Conservation (phyloP, 441 rosid genomes). For the Pelargonium australe region DNA sequence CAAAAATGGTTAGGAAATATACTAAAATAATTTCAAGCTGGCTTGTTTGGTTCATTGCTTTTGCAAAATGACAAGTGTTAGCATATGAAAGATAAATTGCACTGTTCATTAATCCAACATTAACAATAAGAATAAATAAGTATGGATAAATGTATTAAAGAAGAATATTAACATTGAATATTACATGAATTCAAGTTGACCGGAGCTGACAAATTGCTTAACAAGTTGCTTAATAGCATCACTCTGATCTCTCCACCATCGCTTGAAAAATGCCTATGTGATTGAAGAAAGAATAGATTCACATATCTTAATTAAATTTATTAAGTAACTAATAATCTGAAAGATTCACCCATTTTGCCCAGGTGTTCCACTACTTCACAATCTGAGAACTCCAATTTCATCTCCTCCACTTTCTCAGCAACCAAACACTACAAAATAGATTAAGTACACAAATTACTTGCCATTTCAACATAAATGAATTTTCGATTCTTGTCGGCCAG, state of each 20-base stretch:
- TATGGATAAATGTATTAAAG: not conserved
- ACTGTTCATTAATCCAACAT: not conserved
- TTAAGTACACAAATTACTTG: conserved; percentile 31
- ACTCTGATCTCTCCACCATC: conserved; percentile 97
- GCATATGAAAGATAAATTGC: not conserved
- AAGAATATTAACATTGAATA: not conserved
- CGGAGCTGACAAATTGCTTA: conserved; percentile 60
- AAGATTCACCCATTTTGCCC: no score
- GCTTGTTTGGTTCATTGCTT: not conserved
- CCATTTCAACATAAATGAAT: conserved; percentile 68
- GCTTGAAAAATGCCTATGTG: conserved; percentile 86
- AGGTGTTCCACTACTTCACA: not conserved
- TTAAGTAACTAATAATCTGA: no score
- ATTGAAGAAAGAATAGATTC: not conserved
- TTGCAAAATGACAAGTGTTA: conserved; percentile 1
- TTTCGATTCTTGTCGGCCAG: conserved; percentile 87
- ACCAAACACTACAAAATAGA: not conserved
- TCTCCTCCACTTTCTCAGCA: conserved; percentile 2
- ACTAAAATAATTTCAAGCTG: not conserved
- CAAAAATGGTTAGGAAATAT: not conserved
- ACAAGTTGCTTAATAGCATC: conserved; percentile 49
- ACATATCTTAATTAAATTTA: not conserved
- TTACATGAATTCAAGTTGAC: conserved; percentile 96
- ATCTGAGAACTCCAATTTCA: not conserved
- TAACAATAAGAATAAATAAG: not conserved